Evolutionary conservation across 1,284 basidiomycete genomes (phyloP), one percentile per base, ranked within the genome.

Genomic region (Kwoniella shivajii): DNA sequence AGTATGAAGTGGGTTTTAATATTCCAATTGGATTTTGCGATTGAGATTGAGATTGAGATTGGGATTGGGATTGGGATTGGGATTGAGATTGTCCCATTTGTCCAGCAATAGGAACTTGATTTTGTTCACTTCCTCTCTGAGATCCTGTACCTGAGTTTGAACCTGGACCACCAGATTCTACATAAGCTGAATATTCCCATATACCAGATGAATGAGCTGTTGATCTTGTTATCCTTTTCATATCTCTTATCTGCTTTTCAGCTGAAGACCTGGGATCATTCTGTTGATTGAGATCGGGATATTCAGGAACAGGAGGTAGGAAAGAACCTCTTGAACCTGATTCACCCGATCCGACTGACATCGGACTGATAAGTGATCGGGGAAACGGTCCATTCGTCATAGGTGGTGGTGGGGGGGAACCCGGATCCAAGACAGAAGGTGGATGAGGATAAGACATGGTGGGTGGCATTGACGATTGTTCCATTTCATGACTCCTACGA

Each of bases 181-280:
- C 55, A 33, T 60, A 60, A 29, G 50, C 51, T 18, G 50, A 42
- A 37, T 57, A 60, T 39, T 60, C 59, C 59, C 59, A 60, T 20
- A 46, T 50, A 2, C 59, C 59, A 3, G 54, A 56, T 1, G 54
- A 59, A 24, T 55, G 37, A 4, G 43, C 18, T 16, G 58, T 59
- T 3, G 58, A 56, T 16, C 45, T 49, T n/a, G 58, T 56, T 10
- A 56, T 47, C 9, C 45, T 48, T 22, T 34, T 44, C 7, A 36
- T 10, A 36, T 45, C 43, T 45, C 31, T 45, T 13, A 45, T 18
- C 14, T 31, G 22, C 31, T 31, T 45, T n/a, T n/a, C n/a, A n/a
- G n/a, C n/a, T n/a, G n/a, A n/a, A n/a, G n/a, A n/a, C n/a, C n/a
- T n/a, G n/a, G n/a, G n/a, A 34, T 50, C 41, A 9, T 33, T 46